Evolutionary conservation across 805 yeast species (phyloP).

Genomic region (Schizosaccharomyces lindneri): DNA sequence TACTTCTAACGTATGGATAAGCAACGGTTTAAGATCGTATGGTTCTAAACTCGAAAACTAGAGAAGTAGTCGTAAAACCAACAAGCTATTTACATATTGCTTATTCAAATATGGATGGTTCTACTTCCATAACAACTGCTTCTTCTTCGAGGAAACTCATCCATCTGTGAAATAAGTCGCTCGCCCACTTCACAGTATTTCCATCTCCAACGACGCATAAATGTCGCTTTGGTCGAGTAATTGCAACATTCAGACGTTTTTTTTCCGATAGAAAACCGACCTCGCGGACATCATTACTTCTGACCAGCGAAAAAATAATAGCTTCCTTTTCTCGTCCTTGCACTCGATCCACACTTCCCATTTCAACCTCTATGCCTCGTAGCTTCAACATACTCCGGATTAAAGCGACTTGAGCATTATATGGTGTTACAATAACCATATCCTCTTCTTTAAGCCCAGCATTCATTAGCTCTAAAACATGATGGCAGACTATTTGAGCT

Average conservation of each 20-base stretch:
- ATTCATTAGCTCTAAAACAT: slow-evolving; percentile 26
- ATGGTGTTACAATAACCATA: slow-evolving; percentile 79
- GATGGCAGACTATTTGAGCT: slow-evolving; percentile 31
- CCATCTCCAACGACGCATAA: slow-evolving; percentile 68
- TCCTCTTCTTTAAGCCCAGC: slow-evolving; percentile 28
- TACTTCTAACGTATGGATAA: too few relatives aligned
- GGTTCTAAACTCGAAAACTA: not conserved
- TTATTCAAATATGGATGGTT: not conserved
- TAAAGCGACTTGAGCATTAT: slow-evolving; percentile 58
- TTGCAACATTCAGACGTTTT: slow-evolving; percentile 73
- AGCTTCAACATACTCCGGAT: slow-evolving; percentile 11
- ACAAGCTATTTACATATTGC: not conserved
- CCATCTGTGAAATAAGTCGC: slow-evolving; percentile 36
- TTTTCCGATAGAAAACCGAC: slow-evolving; percentile 66
- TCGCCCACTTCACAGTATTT: slow-evolving; percentile 25
- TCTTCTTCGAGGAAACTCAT: slow-evolving; percentile 40
- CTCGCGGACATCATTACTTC: slow-evolving; percentile 45
- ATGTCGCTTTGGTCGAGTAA: slow-evolving; percentile 71
- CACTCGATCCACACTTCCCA: slow-evolving; percentile 84
- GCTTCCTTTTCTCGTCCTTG: slow-evolving; percentile 90
- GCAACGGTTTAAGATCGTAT: not conserved
- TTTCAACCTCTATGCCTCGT: slow-evolving; percentile 28
- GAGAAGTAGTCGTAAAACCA: not conserved
- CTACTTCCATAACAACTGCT: not conserved
- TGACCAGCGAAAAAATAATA: slow-evolving; percentile 52